Evolutionary conservation across 2,329 filamentous ascomycete species (phyloP).

Genomic region (Venturia effusa): DNA sequence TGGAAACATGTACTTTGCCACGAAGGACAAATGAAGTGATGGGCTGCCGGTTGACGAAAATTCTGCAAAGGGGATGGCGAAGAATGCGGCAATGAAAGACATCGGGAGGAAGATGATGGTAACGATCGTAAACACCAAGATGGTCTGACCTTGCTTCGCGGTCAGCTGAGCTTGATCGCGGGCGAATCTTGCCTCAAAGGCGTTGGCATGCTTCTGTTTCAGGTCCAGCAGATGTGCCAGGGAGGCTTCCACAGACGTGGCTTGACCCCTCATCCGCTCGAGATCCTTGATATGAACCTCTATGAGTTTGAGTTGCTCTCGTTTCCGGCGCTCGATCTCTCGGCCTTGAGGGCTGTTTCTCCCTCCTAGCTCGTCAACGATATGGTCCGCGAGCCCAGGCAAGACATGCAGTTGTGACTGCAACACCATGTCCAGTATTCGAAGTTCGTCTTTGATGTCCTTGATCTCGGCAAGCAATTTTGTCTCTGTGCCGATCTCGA

Average conservation of each 20-base stretch:
- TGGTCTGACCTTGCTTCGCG: constrained; percentile 44
- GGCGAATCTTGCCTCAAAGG: constrained; percentile 52
- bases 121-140: constrained; percentile 50
- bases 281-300: constrained; percentile 49
- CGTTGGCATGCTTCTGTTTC: constrained; percentile 60
- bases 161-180: constrained; percentile 52
- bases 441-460: constrained; percentile 57
- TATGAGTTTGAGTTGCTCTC: constrained; percentile 46
- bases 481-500: constrained; percentile 51
- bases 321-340: constrained; percentile 44
- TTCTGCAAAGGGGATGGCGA: constrained; percentile 42
- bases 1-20: constrained; percentile 45
- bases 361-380: constrained; percentile 24
- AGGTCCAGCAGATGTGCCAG: constrained; percentile 54
- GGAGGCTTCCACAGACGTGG: constrained; percentile 47
- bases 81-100: constrained; percentile 45
- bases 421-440: constrained; percentile 47
- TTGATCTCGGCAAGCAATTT: constrained; percentile 52
- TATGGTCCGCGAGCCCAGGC: constrained; percentile 34
- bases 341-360: constrained; percentile 26
- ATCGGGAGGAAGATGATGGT: constrained; percentile 47
- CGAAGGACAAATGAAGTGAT: constrained; percentile 37
- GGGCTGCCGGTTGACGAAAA: constrained; percentile 29
- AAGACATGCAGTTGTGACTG: constrained; percentile 39
- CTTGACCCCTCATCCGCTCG: constrained; percentile 53